These are phyloP conservation scores for Beauveria sp. DNA, from an alignment of 2,329 filamentous ascomycete genomes.

Conservation along the genomic window DNA sequence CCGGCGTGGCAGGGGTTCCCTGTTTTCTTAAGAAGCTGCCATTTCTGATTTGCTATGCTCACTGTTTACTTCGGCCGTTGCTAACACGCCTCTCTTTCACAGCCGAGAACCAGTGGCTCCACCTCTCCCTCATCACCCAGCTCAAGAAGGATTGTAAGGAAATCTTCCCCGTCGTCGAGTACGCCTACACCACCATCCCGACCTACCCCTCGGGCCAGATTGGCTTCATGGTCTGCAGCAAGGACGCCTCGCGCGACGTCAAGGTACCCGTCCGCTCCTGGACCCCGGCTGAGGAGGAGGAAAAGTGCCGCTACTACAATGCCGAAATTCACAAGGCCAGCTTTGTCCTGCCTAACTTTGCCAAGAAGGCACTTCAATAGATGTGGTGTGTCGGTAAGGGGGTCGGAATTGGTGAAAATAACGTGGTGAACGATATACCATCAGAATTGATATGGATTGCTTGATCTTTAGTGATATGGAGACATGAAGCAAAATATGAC, in stretches of 20 bases:
- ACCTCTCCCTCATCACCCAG: slow-evolving; percentile 85
- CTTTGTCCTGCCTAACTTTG: slow-evolving; percentile 91
- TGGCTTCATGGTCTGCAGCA: slow-evolving; percentile 99
- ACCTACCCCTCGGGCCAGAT: slow-evolving; percentile 99
- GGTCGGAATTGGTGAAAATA: neutral
- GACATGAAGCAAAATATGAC: neutral
- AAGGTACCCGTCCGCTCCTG: slow-evolving; percentile 77
- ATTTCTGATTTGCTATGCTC: neutral
- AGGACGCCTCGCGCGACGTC: slow-evolving; percentile 79
- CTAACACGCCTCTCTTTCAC: slow-evolving; percentile 13
- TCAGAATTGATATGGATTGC: neutral
- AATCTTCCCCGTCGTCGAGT: slow-evolving; percentile 96
- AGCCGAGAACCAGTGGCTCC: slow-evolving; percentile 99
- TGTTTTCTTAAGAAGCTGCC: slow-evolving; percentile 18
- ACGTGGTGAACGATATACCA: slow-evolving; percentile 4
- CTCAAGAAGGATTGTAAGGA: slow-evolving; percentile 96
- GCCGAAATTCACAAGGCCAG: slow-evolving; percentile 90
- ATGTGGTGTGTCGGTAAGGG: neutral
- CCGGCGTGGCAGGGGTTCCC: slow-evolving; percentile 20
- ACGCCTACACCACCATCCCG: slow-evolving; percentile 98
- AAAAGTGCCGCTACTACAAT: slow-evolving; percentile 95
- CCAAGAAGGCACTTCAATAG: slow-evolving; percentile 65
- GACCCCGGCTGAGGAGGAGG: slow-evolving; percentile 81
- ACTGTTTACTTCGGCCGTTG: slow-evolving; percentile 14
- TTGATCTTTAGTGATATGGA: neutral